Evolutionary conservation across 805 yeast genomes (phyloP), one percentile per base, ranked within the genome.

Genomic region (Wickerhamomyces chaumierensis): DNA sequence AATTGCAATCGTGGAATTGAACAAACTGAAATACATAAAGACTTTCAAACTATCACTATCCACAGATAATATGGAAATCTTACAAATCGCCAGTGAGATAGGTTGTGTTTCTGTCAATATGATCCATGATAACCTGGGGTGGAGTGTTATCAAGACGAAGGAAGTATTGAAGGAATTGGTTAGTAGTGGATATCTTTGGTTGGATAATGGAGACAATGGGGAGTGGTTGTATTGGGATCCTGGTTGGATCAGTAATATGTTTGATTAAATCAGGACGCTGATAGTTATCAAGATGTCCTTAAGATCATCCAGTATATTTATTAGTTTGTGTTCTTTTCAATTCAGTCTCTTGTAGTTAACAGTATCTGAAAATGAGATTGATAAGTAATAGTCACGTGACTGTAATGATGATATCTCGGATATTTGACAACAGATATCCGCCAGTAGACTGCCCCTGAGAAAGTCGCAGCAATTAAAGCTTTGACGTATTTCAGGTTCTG

Each of bases 111-210:
- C 84, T 3, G 66, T 68, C 6, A 60, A 75, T 2, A 56, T 87
- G 21, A 60, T 90, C 31, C 56, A 69, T 13, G 96, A 81, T 48
- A 92, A 90, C 52, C 72, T 79, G 42, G 67, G 68, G 1, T 90
- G 98, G 98, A 75, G 70, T 36, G 52, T 53, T 2, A 62, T 72
- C 3, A 63, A 95, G 39, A 69, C 83, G 38, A 68, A 68, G 44
- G 61, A 76, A 0, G 79, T 78, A 4, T 52, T 90, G 5, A 79
- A 82, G 31, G 90, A 82, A 35, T 77, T 90, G 85, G 81, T 88
- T 1, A 67, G 81, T 45, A 69, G 69, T 37, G 96, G 97, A 3
- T 66, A 86, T 39, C 61, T 90, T 13, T 90, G 98, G 98, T 62
- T 87, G 1, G 97, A 88, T 54, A 60, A 70, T 37, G 60, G 59